Percentiles rank a stretch among this genome's conserved stretches.
Evolutionary conservation across 2,329 filamentous ascomycete species (phyloP).

Genomic region (Aspergillus glaucus): DNA sequence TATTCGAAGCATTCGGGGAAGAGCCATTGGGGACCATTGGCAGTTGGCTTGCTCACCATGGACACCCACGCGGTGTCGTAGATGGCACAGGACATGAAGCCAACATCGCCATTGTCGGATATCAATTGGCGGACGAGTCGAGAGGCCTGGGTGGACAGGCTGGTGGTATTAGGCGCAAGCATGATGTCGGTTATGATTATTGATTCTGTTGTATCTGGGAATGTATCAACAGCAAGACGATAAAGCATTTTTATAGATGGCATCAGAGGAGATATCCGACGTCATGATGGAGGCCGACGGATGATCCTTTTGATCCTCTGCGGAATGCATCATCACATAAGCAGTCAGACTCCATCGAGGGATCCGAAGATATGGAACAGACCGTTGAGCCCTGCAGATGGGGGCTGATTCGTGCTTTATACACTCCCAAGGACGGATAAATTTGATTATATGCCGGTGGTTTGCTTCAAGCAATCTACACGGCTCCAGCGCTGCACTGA

Average conservation of each 20-base stretch:
- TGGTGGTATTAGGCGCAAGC: constrained; percentile 2
- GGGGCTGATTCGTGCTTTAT: background rate
- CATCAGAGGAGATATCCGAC: background rate
- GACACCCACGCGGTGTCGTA: constrained; percentile 9
- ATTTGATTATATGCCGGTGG: background rate
- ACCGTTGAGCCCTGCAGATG: background rate
- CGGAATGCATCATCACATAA: background rate
- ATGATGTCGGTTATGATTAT: constrained; percentile 7
- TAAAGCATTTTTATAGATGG: background rate
- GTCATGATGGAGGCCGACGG: background rate
- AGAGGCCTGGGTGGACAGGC: constrained; percentile 4
- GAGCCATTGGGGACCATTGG: constrained; percentile 8
- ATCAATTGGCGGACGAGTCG: background rate
- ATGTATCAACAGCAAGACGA: background rate
- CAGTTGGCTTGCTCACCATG: constrained; percentile 2
- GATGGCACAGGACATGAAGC: constrained; percentile 7
- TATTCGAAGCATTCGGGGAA: constrained; percentile 21
- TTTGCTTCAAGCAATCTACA: background rate
- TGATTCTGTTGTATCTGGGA: background rate
- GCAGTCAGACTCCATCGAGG: background rate
- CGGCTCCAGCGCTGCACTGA: background rate
- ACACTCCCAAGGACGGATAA: background rate
- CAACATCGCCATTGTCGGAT: background rate
- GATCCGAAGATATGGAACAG: background rate
- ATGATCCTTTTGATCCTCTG: background rate